A percentile compares a stretch with the other conserved stretches of the same genome.
Evolutionary conservation across 805 yeast species (phyloP).

Genomic region (Starmera pachycereana): DNA sequence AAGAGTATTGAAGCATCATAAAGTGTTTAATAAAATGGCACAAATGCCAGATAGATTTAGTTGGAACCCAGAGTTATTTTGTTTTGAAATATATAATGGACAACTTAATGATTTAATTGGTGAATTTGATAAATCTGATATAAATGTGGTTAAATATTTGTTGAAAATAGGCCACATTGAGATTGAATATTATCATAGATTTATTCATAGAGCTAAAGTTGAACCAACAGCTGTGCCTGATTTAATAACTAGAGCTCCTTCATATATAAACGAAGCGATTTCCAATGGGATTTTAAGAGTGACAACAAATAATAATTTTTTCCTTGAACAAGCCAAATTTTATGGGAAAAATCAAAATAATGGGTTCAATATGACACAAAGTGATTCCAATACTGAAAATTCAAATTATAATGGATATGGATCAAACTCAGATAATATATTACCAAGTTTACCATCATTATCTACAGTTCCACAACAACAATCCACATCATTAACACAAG

Average conservation of each 20-base stretch:
- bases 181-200: conserved; percentile 17
- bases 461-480: too few relatives aligned
- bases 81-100: conserved; percentile 10
- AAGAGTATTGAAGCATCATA: conserved; percentile 17
- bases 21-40: conserved; percentile 16
- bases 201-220: conserved; percentile 6
- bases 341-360: neutral
- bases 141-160: conserved; percentile 12
- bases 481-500: too few relatives aligned
- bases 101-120: conserved; percentile 11
- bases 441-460: too few relatives aligned
- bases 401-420: too few relatives aligned
- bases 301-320: conserved; percentile 6
- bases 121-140: conserved; percentile 7
- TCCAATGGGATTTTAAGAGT: conserved; percentile 11
- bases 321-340: conserved; percentile 1
- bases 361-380: neutral
- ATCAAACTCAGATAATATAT: too few relatives aligned
- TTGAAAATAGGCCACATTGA: conserved; percentile 18
- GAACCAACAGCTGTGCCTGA: conserved; percentile 8
- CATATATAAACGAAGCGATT: conserved; percentile 16
- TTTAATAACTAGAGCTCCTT: conserved; percentile 10
- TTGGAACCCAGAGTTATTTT: conserved; percentile 14
- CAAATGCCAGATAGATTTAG: conserved; percentile 10
- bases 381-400: neutral